Evolutionary conservation across 345 rosid genomes (phyloP), one percentile per base, ranked within the genome.

Genomic region (Hirschfeldia incana): DNA sequence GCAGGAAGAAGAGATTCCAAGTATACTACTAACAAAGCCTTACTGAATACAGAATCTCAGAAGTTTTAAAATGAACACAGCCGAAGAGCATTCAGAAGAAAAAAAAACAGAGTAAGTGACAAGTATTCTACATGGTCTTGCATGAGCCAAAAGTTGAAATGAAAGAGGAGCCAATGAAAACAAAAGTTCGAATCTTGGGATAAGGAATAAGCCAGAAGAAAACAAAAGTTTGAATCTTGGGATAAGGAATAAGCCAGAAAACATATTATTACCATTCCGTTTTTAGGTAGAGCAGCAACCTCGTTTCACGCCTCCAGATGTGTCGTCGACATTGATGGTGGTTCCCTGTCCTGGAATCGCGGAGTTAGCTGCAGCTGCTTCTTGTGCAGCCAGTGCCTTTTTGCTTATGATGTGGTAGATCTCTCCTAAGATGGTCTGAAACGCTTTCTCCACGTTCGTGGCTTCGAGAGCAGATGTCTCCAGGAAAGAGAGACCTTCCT

Each of bases 391-490:
- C 79, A 89, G 74, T 36, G 92, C 96, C 68, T 88, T 89, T 67
- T 87, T 89, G 89, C 93, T 89, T 49, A 87, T 78, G 75, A 89
- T 88, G 74, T 85, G 89, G 83, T 89, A 89, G 10, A 88, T 91
- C 85, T 91, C 89, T 11, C 79, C 80, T 81, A 91, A 81, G 65
- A 89, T 80, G 7, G 89, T 87, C 71, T 86, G 93, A 75, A 91
- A 89, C n/a, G 92, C 91, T 83, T 83, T 89, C 85, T 90, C 92
- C 0, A 90, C 74, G 29, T 90, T 90, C 33, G 87, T 89, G 21
- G 91, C 89, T 74, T 87, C 92, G 72, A 90, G 66, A 5, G 95
- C 95, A 15, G 95, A 90, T 4, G 93, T 90, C 78, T 90, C 93
- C 4, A 90, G 84, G 73, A 90, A 87, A 28, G 89, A 86, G 30